A percentile compares a stretch with the other conserved stretches of the same genome.
phyloP scores from a whole-genome alignment of 192 early-diverging fungal species.

The Chytriomyces confervae region DNA sequence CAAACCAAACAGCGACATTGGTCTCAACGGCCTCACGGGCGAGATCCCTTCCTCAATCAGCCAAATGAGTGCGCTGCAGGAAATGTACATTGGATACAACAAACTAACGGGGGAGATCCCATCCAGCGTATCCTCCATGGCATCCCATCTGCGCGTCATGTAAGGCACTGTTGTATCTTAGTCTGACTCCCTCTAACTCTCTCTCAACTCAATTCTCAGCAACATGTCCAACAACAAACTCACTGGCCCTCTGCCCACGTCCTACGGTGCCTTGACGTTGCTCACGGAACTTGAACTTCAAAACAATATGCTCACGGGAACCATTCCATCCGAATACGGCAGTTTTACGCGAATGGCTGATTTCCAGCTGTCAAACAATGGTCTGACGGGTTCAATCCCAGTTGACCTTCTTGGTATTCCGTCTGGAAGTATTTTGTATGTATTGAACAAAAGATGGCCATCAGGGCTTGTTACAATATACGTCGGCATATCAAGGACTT shows the following conservation, averaged over 20 bases:
- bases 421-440: not conserved
- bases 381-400: not conserved
- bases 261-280: not conserved
- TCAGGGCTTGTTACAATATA: not conserved
- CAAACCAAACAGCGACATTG: not conserved
- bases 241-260: not conserved
- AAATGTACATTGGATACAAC: not conserved
- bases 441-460: not conserved
- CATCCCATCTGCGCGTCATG: not conserved
- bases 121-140: not conserved
- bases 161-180: not conserved
- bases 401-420: not conserved
- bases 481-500: too few species aligned
- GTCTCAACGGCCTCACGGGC: not conserved
- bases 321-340: not conserved
- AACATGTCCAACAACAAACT: not conserved
- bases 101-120: not conserved
- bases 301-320: slow-evolving; percentile 1
- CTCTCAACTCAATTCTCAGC: not conserved
- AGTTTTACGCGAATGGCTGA: not conserved
- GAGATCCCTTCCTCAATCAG: not conserved
- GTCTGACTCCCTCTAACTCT: not conserved
- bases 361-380: not conserved
- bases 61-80: not conserved
- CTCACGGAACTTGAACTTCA: not conserved